Conservation (phyloP, 192 early-diverging fungal genomes). For the Coemansia sp. region DNA sequence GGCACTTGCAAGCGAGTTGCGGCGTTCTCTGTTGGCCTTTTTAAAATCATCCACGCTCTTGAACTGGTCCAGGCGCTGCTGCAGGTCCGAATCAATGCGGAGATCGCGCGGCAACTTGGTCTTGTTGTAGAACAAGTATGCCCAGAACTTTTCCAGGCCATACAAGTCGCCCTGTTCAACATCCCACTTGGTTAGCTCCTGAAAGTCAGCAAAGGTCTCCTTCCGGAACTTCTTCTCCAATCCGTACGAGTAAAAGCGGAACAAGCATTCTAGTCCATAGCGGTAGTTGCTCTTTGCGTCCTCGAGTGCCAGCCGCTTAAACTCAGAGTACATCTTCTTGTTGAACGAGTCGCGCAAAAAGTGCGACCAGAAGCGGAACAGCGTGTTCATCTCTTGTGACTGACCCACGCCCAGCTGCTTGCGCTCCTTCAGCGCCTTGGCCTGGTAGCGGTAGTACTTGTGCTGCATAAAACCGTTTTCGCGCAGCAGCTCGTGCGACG, state of each 20-base stretch:
- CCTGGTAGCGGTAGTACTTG: constrained; percentile 93
- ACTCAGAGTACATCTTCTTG: constrained; percentile 90
- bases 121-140: constrained; percentile 86
- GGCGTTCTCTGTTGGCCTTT: constrained; percentile 42
- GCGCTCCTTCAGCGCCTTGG: constrained; percentile 90
- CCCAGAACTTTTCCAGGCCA: constrained; percentile 96
- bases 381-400: constrained; percentile 95
- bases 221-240: constrained; percentile 84
- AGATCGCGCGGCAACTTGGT: constrained; percentile 67
- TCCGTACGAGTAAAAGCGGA: constrained; percentile 96
- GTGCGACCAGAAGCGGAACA: constrained; percentile 97
- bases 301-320: constrained; percentile 84
- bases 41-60: constrained; percentile 62
- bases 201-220: constrained; percentile 87
- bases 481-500: constrained; percentile 86
- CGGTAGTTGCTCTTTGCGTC: constrained; percentile 84
- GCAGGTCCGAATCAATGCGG: constrained; percentile 57
- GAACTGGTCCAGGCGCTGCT: constrained; percentile 60
- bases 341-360: constrained; percentile 97
- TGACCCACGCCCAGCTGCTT: constrained; percentile 85
- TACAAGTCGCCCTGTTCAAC: constrained; percentile 70
- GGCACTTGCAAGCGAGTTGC: constrained; percentile 26
- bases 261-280: constrained; percentile 96
- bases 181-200: constrained; percentile 76
- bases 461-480: constrained; percentile 98